Evolutionary conservation across 257 asterid genomes (phyloP), one percentile per base, ranked within the genome.

Genomic region (Scutellaria baicalensis): DNA sequence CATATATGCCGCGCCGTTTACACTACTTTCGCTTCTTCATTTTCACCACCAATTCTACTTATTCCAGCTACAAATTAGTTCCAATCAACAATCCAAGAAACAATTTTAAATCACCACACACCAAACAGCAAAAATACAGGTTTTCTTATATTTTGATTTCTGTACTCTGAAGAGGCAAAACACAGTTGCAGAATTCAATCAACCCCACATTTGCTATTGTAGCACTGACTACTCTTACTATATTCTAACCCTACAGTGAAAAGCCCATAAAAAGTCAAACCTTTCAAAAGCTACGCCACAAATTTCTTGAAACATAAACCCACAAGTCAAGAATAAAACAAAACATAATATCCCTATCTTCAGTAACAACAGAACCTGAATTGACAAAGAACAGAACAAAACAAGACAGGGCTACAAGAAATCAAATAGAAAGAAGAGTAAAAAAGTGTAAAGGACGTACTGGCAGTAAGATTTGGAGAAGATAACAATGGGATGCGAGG

Each of bases 401-500:
- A 17, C 9, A 17, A 13, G 38, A 47, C 6, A 42, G 17, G 21
- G 69, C 6, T 20, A 69, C 7, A n/a, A 8, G n/a, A 6, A 36
- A 39, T 48, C 0, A 21, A 59, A 13, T n/a, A 2, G 27, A 9
- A 62, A 16, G 33, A 23, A 50, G 36, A 49, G 13, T 10, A 55
- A 54, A 54, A 4, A 54, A 31, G 10, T 36, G 42, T 43, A 50
- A 55, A 6, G 43, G 70, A n/a, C 82, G 36, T 73, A 89, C 97
- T 85, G 93, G 92, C 97, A 91, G 74, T 91, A 91, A 47, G 97
- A 91, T 83, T 91, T 91, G 84, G 97, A 91, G 86, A 90, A 93
- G 81, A 88, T 90, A 55, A 81, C 97, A 9, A 88, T 83, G 57
- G 88, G 59, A 52, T 89, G 93, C 64, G 97, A 84, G 44, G 81